Evolutionary conservation across 495 filamentous ascomycete genomes (phyloP), one percentile per base, ranked within the genome.

Genomic region (Astrothelium macrocarpum): DNA sequence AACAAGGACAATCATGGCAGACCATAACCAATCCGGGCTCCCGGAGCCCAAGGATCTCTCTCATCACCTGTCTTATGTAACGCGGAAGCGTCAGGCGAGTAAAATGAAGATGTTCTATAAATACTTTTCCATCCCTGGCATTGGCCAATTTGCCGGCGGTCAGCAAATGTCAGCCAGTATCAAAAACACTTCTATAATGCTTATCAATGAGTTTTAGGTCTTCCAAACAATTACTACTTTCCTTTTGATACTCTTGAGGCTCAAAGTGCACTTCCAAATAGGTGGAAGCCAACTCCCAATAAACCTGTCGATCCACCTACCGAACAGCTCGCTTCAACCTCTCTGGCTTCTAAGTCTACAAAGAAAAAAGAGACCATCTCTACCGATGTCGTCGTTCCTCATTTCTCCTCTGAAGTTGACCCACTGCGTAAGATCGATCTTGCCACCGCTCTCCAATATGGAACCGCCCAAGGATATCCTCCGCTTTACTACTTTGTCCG

Each of bases 201-300:
- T 62, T 34, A 60, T 53, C 46, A n/a, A 26, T 39, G 60, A 23
- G 14, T 58, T 31, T 23, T 69, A 91, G 89, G 89, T 59, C 81
- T 95, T 16, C 92, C 92, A 25, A 87, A 91, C 73, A 74, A 83
- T 16, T 81, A 81, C 34, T 90, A 90, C 75, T 96, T 97, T 71
- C 92, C 92, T 18, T 96, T 88, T 73, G 91, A 96, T 63, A 95
- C 90, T 0, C 84, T 96, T 31, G 90, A 93, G 73, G 88, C 90
- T n/a, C 82, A 86, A 63, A 80, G 84, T 60, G 90, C 90, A 12
- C 82, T 81, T 29, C 84, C 91, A 11, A 75, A 86, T 23, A 84
- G 91, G 68, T 91, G 87, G 76, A 79, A 82, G n/a, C 85, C 85
- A 0, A 84, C 85, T 32, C 82, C 82, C 16, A 84, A 86, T 67